These are phyloP conservation scores for Salvia splendens DNA, from an alignment of 257 asterid genomes.

Conservation along the genomic window DNA sequence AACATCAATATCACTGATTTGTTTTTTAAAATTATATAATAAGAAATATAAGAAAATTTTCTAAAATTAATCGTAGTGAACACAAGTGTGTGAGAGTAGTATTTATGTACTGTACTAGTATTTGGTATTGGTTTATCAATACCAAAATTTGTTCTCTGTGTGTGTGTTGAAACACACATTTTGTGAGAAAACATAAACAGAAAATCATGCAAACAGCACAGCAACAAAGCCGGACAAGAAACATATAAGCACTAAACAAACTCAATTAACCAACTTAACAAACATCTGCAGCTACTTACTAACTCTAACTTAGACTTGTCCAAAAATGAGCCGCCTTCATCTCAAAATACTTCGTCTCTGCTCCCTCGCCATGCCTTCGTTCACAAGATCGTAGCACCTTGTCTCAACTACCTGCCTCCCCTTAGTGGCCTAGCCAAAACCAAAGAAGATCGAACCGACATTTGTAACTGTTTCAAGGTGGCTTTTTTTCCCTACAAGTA, in stretches of 20 bases:
- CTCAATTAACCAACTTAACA: slow-evolving; percentile 14
- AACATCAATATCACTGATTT: too few relatives aligned
- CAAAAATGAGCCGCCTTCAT: slow-evolving; percentile 27
- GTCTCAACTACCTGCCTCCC: slow-evolving; percentile 26
- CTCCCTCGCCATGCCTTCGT: slow-evolving; percentile 24
- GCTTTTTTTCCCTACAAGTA: slow-evolving; percentile 11
- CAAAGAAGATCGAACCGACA: slow-evolving; percentile 21
- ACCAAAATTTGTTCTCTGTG: too few relatives aligned
- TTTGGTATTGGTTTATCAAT: too few relatives aligned
- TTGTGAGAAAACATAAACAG: slow-evolving; percentile 16
- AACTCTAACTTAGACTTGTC: neutral
- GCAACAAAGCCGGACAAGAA: slow-evolving; percentile 26
- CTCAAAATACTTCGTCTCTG: slow-evolving; percentile 15
- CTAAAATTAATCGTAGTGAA: too few relatives aligned
- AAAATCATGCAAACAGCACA: slow-evolving; percentile 34
- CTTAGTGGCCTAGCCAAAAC: slow-evolving; percentile 17
- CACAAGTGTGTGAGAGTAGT: too few relatives aligned
- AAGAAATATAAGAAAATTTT: too few relatives aligned
- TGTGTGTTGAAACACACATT: neutral
- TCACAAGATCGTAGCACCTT: slow-evolving; percentile 1
- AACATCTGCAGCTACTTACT: neutral
- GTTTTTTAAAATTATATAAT: too few relatives aligned
- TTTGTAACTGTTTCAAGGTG: slow-evolving; percentile 33
- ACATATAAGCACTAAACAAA: slow-evolving; percentile 11
- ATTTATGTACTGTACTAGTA: too few relatives aligned